Evolutionary conservation across 164 flowering plant species (phyloP).

Genomic region (Aristolochia californica): DNA sequence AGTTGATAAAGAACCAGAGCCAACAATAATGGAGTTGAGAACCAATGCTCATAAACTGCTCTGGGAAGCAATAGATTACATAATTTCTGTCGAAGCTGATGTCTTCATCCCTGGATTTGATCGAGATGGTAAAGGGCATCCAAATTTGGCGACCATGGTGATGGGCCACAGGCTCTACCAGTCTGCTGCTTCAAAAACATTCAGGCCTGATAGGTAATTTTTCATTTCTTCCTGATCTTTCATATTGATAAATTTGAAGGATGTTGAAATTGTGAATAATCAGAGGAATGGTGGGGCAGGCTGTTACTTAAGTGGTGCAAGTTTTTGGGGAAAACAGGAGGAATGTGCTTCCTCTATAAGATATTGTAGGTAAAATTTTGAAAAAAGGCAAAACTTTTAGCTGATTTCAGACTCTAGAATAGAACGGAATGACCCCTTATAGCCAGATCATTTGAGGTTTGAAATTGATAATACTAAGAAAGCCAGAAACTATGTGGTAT

Average conservation of each 20-base stretch:
- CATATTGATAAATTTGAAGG: neutral
- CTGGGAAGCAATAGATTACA: slow-evolving; percentile 97
- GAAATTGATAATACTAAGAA: too few species aligned
- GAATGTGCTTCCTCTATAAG: too few species aligned
- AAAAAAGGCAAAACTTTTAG: too few species aligned
- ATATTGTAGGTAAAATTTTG: too few species aligned
- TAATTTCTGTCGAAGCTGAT: slow-evolving; percentile 74
- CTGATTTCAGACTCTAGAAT: too few species aligned
- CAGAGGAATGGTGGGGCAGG: neutral
- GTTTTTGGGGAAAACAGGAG: too few species aligned
- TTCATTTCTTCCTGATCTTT: neutral
- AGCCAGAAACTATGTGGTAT: too few species aligned
- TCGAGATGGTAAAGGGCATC: slow-evolving; percentile 86
- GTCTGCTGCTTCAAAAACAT: slow-evolving; percentile 70
- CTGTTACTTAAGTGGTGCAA: too few species aligned
- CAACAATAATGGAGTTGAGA: slow-evolving; percentile 71
- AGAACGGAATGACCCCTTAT: too few species aligned
- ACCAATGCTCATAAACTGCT: slow-evolving; percentile 87
- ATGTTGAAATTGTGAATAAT: neutral
- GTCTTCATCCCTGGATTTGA: slow-evolving; percentile 88
- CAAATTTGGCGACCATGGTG: slow-evolving; percentile 82
- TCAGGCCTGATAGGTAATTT: slow-evolving; percentile 70
- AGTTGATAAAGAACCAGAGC: slow-evolving; percentile 86
- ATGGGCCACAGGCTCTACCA: slow-evolving; percentile 91
- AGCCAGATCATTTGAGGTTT: too few species aligned